Base-by-base conservation (phyloP, 2,329 filamentous ascomycete genomes). In the Alternaria sp. region DNA sequence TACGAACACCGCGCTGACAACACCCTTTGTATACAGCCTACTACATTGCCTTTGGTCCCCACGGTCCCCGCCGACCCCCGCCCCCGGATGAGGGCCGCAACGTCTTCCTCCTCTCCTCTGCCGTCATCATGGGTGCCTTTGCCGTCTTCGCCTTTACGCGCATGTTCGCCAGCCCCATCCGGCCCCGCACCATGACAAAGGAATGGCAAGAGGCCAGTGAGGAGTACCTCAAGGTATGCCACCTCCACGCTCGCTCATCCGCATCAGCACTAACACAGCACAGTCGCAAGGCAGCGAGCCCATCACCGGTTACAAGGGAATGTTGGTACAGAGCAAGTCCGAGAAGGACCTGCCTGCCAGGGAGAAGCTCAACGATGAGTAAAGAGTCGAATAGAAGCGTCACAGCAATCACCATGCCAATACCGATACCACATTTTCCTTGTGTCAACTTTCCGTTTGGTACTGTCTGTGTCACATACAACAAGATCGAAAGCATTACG, bases 31-130 rank as follows among this genome's bases (percentile, higher is more conserved):
- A n/a, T 72, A 82, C 81, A 99, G 96, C 96, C 70, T 99, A 98
- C 89, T 99, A 92, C 91, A 97, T 99, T 79, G 94, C 96, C 72
- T 99, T 99, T 81, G 96, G 96, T 71, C 90, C 94, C 79, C 96
- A 99, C 83, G 96, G 96, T 62, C 96, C 96, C 75, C 95, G 96
- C 76, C 90, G 95, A 73, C 85, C 87, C 67, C 82, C 91, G 72
- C 93, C 95, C 67, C 91, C 96, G 71, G 95, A 93, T 77, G 95
- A 97, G 87, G 87, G 86, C 82, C 87, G 88, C 83, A 94, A 90
- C 81, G 86, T 98, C 74, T 86, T 91, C 77, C 84, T 89, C 79
- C 92, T 93, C 83, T 90, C 92, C 62, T 79, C 85, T 65, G 81
- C 90, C 75, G 91, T 92, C 77, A 77, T 96, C 70, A 85, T 83